Evolutionary conservation across 306 rosid genomes (phyloP), one percentile per base, ranked within the genome.

Genomic region (Quercus bicolor): DNA sequence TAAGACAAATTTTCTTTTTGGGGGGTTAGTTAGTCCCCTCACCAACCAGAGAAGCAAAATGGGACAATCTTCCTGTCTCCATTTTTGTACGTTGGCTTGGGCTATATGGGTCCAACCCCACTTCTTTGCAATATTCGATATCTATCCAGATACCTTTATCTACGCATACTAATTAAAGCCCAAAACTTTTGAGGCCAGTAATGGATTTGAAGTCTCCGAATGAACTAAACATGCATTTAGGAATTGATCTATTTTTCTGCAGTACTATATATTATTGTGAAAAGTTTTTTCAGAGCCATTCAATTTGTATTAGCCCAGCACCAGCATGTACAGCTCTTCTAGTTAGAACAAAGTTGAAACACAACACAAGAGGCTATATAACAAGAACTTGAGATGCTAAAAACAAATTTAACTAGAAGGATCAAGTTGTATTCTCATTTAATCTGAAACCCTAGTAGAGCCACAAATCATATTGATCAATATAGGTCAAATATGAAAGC

Each of bases 401-500:
- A 48, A 48, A 10, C 53, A 48, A 48, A 48, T 48, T 48, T 48
- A 10, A 48, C 16, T 12, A 48, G 53, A 48, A 48, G 14, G 68
- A 61, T 61, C 34, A 61, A 61, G 34, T 13, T 48, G 53, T 23
- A 0, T 61, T 33, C 34, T 62, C 64, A 13, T 40, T 28, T 12
- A 53, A 65, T 21, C 53, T 14, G 21, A 83, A 80, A 71, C 69
- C 75, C 75, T 79, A 79, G 43, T 24, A 48, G 24, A 29, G 52
- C 75, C 21, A 72, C 37, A 29, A 80, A 43, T 56, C 40, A 76
- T 72, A 77, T 65, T 75, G 72, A 28, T 70, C 79, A 68, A 70
- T 54, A 48, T 10, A 56, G 73, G 80, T 81, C 85, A 81, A 78
- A 75, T 77, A 81, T 53, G 56, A 33, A 65, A 73, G 20, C 14